A percentile compares a stretch with the other conserved stretches of the same genome.
Conservation (phyloP, 768 basidiomycete genomes). For the Amanita pseudoporphyria region DNA sequence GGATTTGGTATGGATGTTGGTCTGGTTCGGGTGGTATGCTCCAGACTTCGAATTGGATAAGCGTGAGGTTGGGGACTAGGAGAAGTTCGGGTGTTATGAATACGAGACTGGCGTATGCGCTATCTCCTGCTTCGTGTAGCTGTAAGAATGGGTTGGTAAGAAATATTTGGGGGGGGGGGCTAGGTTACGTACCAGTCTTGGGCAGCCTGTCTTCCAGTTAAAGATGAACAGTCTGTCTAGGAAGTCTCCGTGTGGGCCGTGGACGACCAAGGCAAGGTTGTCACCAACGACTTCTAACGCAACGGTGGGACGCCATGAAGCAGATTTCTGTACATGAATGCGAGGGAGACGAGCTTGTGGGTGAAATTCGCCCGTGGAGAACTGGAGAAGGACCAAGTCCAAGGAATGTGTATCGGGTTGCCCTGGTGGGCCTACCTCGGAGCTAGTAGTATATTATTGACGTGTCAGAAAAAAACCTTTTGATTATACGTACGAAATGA, state of each 20-base stretch:
- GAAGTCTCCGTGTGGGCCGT: slow-evolving; percentile 7
- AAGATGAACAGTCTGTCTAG: slow-evolving; percentile 30
- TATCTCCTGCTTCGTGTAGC: slow-evolving; percentile 13
- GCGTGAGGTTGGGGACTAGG: slow-evolving; percentile 23
- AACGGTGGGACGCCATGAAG: slow-evolving; percentile 20
- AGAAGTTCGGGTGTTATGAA: slow-evolving; percentile 25
- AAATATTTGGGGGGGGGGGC: slow-evolving; percentile 12
- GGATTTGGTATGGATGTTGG: slow-evolving; percentile 1
- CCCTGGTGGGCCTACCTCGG: neutral
- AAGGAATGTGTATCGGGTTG: neutral
- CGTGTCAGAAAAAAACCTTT: neutral
- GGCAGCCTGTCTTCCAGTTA: slow-evolving; percentile 31
- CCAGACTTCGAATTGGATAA: slow-evolving; percentile 26
- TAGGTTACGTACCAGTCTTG: slow-evolving; percentile 14
- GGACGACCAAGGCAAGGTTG: slow-evolving; percentile 29
- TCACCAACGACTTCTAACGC: slow-evolving; percentile 38
- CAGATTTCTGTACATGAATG: slow-evolving; percentile 20
- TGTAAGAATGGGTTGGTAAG: slow-evolving; percentile 4
- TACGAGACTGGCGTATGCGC: slow-evolving; percentile 21
- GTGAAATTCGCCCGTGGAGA: slow-evolving; percentile 17
- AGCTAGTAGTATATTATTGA: neutral
- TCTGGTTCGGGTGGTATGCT: slow-evolving; percentile 17
- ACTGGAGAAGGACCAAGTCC: slow-evolving; percentile 11
- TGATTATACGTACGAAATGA: slow-evolving; percentile 26
- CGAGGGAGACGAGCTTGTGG: slow-evolving; percentile 21